Conservation (phyloP, 2,329 filamentous ascomycete genomes). For the Periconia digitata region DNA sequence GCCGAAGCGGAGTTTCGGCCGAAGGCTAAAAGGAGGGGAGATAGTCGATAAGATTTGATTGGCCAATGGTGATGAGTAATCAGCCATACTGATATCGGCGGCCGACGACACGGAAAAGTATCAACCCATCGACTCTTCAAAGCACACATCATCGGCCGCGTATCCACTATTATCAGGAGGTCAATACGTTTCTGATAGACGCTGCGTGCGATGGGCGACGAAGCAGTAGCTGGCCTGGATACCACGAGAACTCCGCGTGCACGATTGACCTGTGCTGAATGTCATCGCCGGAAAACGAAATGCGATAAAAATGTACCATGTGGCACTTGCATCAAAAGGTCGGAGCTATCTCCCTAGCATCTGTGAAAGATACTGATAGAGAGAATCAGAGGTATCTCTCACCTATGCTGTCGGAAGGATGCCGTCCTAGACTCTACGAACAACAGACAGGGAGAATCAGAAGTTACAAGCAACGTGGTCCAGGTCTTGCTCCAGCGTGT, state of each 20-base stretch:
- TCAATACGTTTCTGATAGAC: background rate
- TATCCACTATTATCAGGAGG: background rate
- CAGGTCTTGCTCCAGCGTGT: conserved; percentile 26
- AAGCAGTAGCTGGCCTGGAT: background rate
- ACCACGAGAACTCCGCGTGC: conserved; percentile 13
- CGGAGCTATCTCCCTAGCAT: background rate
- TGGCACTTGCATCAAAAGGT: conserved; percentile 43
- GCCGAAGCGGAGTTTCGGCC: background rate
- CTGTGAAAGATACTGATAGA: background rate
- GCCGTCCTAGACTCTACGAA: conserved; percentile 1
- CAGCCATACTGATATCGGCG: background rate
- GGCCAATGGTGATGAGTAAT: background rate
- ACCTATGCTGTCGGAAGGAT: conserved; percentile 17
- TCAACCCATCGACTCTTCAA: background rate
- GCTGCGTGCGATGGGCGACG: background rate
- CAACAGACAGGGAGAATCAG: background rate
- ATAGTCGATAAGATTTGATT: background rate
- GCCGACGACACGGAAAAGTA: background rate
- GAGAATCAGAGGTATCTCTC: conserved; percentile 13
- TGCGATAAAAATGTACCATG: conserved; percentile 48
- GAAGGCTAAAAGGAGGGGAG: background rate
- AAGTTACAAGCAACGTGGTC: conserved; percentile 8
- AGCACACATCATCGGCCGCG: background rate
- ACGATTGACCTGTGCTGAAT: conserved; percentile 32
- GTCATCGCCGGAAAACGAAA: conserved; percentile 38